Base-by-base conservation (phyloP, 2,329 filamentous ascomycete species). In the Cercospora sojina region DNA sequence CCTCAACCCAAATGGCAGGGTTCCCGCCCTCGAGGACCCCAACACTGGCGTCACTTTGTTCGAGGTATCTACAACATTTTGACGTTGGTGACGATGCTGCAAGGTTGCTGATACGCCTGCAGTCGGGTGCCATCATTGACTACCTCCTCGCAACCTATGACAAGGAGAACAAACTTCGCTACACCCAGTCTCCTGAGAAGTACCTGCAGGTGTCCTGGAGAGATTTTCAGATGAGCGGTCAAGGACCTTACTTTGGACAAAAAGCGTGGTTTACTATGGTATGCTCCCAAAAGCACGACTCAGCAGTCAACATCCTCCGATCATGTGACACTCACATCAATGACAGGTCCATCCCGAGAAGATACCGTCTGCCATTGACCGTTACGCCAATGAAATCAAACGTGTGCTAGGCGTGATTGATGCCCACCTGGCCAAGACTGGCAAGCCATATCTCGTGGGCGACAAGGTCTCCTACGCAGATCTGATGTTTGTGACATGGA, bases 361-460 rank as follows among this genome's bases (percentile, higher is more conserved):
- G n/a, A 51, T 83, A 20, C 75, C 73, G 0, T 79, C 77, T 16
- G 82, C 81, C 5, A 73, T 80, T 23, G 78, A 82, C 5, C 79
- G 83, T 18, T 85, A 84, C 71, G 62, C 71, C 18, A 78, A 78
- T 27, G 82, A 85, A 69, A 74, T 81, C 61, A 74, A 77, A 29
- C 81, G 83, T 53, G 77, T 85, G 13, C 73, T 78, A 5, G 77
- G 77, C 8, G 82, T 84, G 5, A 73, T 85, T 12, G 79, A 84
- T 38, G 67, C 70, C 3, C 74, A 76, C 27, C 71, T 83, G 10
- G 70, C 74, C 58, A 75, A 73, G 66, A 67, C 67, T 2, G 72
- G 72, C 3, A 75, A 74, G 20, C 69, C 77, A 43, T 83, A 77
- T 67, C 73, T 83, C n/a, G 79, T 82, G 0, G 81, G 80, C 12